phyloP scores from a whole-genome alignment of 495 filamentous ascomycete species.

The Penicillium paxilli region DNA sequence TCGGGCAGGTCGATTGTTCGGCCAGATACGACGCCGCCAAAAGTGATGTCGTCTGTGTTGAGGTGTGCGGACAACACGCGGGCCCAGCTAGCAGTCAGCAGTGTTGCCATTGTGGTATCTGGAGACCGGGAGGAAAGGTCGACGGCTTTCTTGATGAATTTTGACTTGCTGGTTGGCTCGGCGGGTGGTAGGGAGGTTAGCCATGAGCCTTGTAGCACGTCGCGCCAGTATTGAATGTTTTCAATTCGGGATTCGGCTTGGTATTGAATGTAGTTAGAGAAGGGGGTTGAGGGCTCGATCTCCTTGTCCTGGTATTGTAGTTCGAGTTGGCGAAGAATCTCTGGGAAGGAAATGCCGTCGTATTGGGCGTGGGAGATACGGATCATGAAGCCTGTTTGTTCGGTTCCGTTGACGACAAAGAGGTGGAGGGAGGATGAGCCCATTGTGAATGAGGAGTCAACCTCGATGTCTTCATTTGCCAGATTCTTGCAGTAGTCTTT shows the following conservation, averaged over 20 bases:
- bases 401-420: slow-evolving; percentile 34
- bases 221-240: slow-evolving; percentile 43
- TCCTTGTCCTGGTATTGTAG: slow-evolving; percentile 29
- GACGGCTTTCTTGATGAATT: slow-evolving; percentile 33
- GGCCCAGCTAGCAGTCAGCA: slow-evolving; percentile 61
- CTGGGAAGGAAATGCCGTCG: slow-evolving; percentile 62
- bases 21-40: slow-evolving; percentile 56
- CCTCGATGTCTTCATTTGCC: slow-evolving; percentile 21
- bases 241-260: slow-evolving; percentile 4
- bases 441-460: slow-evolving; percentile 46
- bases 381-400: slow-evolving; percentile 44
- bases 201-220: slow-evolving; percentile 48
- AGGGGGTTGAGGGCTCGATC: slow-evolving; percentile 21
- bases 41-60: slow-evolving; percentile 48
- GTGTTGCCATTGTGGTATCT: slow-evolving; percentile 52
- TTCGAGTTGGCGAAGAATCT: slow-evolving; percentile 47
- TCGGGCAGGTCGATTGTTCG: slow-evolving; percentile 39
- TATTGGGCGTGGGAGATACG: slow-evolving; percentile 66
- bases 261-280: slow-evolving; percentile 39
- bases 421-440: slow-evolving; percentile 35
- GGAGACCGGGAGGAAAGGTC: slow-evolving; percentile 11
- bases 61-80: slow-evolving; percentile 51
- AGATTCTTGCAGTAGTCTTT: slow-evolving; percentile 32
- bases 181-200: slow-evolving; percentile 41
- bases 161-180: slow-evolving; percentile 30